These are phyloP conservation scores for Tricholoma flavovirens DNA, from an alignment of 768 basidiomycete genomes.

Conservation along the genomic window DNA sequence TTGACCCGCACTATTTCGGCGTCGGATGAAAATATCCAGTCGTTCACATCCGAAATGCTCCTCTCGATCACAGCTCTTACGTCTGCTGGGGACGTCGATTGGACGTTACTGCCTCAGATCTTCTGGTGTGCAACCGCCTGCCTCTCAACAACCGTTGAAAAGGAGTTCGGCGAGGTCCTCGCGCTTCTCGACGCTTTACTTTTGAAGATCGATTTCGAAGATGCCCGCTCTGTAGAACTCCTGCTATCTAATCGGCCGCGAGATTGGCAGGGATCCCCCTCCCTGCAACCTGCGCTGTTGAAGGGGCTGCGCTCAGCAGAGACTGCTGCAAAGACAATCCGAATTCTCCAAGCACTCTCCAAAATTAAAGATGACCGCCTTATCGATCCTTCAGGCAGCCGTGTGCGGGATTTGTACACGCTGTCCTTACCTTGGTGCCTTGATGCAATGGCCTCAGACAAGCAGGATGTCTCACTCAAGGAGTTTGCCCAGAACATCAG, in stretches of 20 bases:
- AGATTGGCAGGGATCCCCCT: conserved; percentile 62
- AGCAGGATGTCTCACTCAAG: conserved; percentile 51
- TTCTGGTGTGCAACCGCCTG: conserved; percentile 86
- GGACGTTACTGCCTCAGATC: conserved; percentile 66
- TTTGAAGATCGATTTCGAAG: conserved; percentile 63
- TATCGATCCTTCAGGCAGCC: conserved; percentile 64
- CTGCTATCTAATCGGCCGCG: conserved; percentile 62
- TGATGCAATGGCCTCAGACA: conserved; percentile 66
- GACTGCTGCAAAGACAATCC: conserved; percentile 63
- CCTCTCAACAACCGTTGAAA: conserved; percentile 75
- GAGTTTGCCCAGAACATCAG: conserved; percentile 72
- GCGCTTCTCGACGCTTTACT: conserved; percentile 62
- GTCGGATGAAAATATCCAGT: conserved; percentile 69
- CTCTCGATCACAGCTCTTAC: conserved; percentile 65
- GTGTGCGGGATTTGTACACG: conserved; percentile 79
- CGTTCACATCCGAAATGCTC: conserved; percentile 80
- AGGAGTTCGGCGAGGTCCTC: conserved; percentile 68
- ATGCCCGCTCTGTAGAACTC: conserved; percentile 60
- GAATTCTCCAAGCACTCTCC: conserved; percentile 57
- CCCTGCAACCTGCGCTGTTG: conserved; percentile 65
- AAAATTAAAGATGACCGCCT: conserved; percentile 56
- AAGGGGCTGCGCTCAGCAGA: conserved; percentile 75
- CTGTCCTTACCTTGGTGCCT: conserved; percentile 85
- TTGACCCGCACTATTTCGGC: conserved; percentile 81
- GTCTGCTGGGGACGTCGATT: conserved; percentile 49